Evolutionary conservation across 75 land plant species (phyloP), one percentile per base, ranked within the genome.

Genomic region (Selaginella tamariscina): DNA sequence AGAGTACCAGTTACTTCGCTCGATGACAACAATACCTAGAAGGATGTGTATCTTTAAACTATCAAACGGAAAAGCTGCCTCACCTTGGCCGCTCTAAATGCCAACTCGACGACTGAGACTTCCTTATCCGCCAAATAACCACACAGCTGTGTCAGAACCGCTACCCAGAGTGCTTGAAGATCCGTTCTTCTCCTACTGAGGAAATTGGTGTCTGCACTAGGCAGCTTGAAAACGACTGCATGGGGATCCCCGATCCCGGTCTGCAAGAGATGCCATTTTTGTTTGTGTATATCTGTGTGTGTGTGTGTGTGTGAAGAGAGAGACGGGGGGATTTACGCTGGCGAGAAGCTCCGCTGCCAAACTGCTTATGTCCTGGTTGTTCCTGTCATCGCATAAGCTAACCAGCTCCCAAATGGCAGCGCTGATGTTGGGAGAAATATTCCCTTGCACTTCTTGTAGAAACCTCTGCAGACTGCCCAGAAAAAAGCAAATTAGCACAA

Each of bases 11-110:
- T n/a, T n/a, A n/a, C n/a, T n/a, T n/a, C n/a, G n/a, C n/a, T n/a
- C n/a, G 91, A 89, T 65, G 98, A 89, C 57, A 94, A 86, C 30
- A 94, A 80, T 1, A 88, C 98, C 98, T 94, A n/a, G n/a, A n/a
- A n/a, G n/a, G n/a, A n/a, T n/a, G n/a, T n/a, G n/a, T n/a, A n/a
- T n/a, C n/a, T n/a, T n/a, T n/a, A n/a, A n/a, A n/a, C n/a, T n/a
- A n/a, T n/a, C n/a, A n/a, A n/a, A n/a, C n/a, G n/a, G n/a, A n/a
- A n/a, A n/a, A n/a, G n/a, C n/a, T n/a, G n/a, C n/a, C 32, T 9
- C 21, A 91, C 98, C 81, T 77, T 77, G 27, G 88, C 76, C 59
- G 82, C 74, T 70, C 79, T 82, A 2, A 84, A 80, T 31, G 98
- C 68, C 55, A 86, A 30, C 31, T 89, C 90, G 64, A 93, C 74